Conservation (phyloP, 2,329 filamentous ascomycete genomes). For the Hypoxylon rubiginosum region DNA sequence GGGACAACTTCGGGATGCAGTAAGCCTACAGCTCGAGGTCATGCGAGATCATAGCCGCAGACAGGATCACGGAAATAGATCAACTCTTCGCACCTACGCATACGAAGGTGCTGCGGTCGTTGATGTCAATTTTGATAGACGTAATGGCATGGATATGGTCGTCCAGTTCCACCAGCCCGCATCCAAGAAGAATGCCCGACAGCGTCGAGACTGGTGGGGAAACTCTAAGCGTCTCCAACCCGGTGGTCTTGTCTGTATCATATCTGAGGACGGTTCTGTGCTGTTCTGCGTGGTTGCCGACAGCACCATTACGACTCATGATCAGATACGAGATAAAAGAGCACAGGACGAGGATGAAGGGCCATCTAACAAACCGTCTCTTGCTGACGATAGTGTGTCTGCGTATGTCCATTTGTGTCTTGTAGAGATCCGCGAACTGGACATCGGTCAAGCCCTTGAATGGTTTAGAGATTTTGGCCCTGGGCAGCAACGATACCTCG, state of each 20-base stretch:
- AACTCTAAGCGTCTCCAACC: constrained; percentile 62
- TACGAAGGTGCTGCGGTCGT: constrained; percentile 51
- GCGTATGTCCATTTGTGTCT: constrained; percentile 53
- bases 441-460: constrained; percentile 45
- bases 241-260: constrained; percentile 65
- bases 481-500: constrained; percentile 53
- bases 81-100: constrained; percentile 51
- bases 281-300: constrained; percentile 60
- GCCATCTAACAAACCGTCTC: constrained; percentile 33
- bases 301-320: constrained; percentile 43
- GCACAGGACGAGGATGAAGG: constrained; percentile 1
- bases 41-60: constrained; percentile 45
- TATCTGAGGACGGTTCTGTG: constrained; percentile 55
- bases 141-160: constrained; percentile 60
- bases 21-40: constrained; percentile 56
- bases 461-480: constrained; percentile 49
- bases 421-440: constrained; percentile 40
- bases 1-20: constrained; percentile 64
- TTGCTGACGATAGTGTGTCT: constrained; percentile 50
- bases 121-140: constrained; percentile 21
- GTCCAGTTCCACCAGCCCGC: constrained; percentile 62
- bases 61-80: constrained; percentile 40
- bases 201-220: constrained; percentile 65
- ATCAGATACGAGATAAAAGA: constrained; percentile 19
- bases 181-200: constrained; percentile 34